Evolutionary conservation across 176 grass and related monocot genomes (phyloP).

Genomic region (Triticum dicoccoides): DNA sequence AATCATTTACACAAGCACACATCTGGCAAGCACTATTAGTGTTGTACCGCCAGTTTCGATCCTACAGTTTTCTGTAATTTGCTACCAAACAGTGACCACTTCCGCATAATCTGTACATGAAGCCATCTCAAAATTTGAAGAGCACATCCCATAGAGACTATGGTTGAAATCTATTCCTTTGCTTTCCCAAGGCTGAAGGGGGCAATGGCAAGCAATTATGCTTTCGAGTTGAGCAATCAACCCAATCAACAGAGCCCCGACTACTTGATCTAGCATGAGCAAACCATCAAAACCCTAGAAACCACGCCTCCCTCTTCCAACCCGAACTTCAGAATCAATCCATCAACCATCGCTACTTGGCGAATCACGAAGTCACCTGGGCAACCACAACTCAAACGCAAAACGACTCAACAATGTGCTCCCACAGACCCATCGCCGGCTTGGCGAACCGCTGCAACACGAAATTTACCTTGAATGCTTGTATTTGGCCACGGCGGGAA

Average conservation of each 20-base stretch:
- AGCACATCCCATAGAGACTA: neutral
- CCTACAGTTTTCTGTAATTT: neutral
- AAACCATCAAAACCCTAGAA: neutral
- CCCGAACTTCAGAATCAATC: neutral
- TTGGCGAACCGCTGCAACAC: neutral
- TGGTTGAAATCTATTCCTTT: neutral
- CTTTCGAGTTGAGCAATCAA: neutral
- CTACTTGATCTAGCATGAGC: neutral
- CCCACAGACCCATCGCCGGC: neutral
- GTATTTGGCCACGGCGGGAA: neutral
- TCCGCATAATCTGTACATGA: neutral
- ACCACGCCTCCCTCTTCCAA: neutral
- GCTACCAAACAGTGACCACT: neutral
- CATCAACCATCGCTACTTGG: neutral
- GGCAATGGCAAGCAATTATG: neutral
- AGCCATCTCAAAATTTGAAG: too few species aligned
- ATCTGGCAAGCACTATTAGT: neutral
- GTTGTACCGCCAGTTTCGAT: neutral
- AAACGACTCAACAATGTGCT: neutral
- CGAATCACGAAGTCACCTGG: neutral
- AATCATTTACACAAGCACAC: neutral
- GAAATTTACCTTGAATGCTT: neutral
- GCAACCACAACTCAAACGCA: neutral
- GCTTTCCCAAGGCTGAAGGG: neutral
- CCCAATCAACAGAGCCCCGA: neutral